Conservation (phyloP, 106 monocot species). For the Dactylorhiza incarnata region DNA sequence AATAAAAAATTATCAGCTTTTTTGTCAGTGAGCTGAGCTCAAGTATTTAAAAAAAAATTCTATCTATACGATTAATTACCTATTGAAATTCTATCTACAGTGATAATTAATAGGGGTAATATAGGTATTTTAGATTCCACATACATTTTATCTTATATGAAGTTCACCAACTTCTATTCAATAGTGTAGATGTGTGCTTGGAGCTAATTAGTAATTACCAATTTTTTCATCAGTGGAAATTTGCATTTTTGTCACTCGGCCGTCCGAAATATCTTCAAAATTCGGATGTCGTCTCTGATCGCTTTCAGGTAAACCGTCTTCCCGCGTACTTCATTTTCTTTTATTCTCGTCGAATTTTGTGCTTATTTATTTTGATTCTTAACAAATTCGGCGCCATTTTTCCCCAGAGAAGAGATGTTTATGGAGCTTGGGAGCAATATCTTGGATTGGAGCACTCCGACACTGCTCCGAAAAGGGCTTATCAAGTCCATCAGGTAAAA, state of each 20-base stretch:
- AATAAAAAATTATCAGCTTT: too few relatives aligned
- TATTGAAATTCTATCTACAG: too few relatives aligned
- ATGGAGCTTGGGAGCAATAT: constrained; percentile 98
- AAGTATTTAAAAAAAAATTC: too few relatives aligned
- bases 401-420: constrained; percentile 39
- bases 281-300: constrained; percentile 60
- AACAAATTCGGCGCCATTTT: neutral
- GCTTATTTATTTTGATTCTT: neutral
- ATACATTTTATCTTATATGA: too few relatives aligned
- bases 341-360: neutral
- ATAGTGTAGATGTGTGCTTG: too few relatives aligned
- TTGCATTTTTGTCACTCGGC: constrained; percentile 82
- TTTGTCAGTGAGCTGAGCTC: too few relatives aligned
- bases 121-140: too few relatives aligned
- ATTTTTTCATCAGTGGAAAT: constrained; percentile 65
- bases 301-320: constrained; percentile 54
- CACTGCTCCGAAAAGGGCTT: constrained; percentile 76
- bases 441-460: constrained; percentile 95
- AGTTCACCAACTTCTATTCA: too few relatives aligned
- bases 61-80: too few relatives aligned
- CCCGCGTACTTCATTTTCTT: neutral
- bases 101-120: too few relatives aligned
- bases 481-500: constrained; percentile 28
- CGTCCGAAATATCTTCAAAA: constrained; percentile 93
- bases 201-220: too few relatives aligned